Evolutionary conservation across 305 asterid genomes (phyloP).

Genomic region (Euphrasia arctica): DNA sequence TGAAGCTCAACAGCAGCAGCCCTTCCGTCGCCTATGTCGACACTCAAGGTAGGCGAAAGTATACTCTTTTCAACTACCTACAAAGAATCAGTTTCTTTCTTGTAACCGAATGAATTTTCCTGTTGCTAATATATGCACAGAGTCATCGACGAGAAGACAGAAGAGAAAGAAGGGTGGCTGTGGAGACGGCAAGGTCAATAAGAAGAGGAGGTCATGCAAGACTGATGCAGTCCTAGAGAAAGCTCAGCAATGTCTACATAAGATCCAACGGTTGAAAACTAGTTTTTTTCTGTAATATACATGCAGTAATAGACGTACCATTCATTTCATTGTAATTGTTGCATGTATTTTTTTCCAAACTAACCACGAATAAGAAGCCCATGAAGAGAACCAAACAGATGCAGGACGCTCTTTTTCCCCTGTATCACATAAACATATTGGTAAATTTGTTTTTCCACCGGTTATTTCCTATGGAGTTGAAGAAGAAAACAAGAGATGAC

Average conservation of each 20-base stretch:
- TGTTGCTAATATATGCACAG: slow-evolving; percentile 24
- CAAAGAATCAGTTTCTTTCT: neutral
- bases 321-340: too few relatives aligned
- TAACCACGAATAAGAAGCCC: too few relatives aligned
- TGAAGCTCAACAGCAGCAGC: slow-evolving; percentile 1
- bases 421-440: too few relatives aligned
- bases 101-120: neutral
- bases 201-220: slow-evolving; percentile 30
- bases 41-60: slow-evolving; percentile 41
- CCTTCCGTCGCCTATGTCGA: slow-evolving; percentile 18
- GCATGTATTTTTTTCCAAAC: too few relatives aligned
- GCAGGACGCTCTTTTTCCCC: too few relatives aligned
- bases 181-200: slow-evolving; percentile 14
- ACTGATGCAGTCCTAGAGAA: slow-evolving; percentile 48
- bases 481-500: too few relatives aligned
- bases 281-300: slow-evolving; percentile 17
- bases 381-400: too few relatives aligned
- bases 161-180: slow-evolving; percentile 35
- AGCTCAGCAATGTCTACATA: slow-evolving; percentile 51
- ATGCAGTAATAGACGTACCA: too few relatives aligned
- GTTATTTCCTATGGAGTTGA: too few relatives aligned
- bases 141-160: slow-evolving; percentile 40
- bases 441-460: too few relatives aligned
- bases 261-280: slow-evolving; percentile 49
- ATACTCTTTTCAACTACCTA: neutral